Evolutionary conservation across 176 grass and related monocot genomes (phyloP).

Genomic region (Raddia guianensis): DNA sequence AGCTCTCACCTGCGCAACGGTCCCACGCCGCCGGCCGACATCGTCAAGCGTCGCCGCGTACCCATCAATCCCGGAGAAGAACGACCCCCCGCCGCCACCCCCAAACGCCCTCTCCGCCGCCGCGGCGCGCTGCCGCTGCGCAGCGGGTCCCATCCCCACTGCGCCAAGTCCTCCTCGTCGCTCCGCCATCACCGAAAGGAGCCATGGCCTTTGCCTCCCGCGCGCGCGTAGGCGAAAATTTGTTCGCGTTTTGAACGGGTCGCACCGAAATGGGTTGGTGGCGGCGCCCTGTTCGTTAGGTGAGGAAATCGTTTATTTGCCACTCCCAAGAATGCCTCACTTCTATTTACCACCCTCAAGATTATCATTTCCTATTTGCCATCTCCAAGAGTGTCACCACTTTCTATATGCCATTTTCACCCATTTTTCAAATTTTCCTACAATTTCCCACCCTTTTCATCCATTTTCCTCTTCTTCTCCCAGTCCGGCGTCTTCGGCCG

Average conservation of each 20-base stretch:
- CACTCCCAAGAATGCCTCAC: no score
- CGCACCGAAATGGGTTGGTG: slow-evolving; percentile 41
- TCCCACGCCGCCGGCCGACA: slow-evolving; percentile 18
- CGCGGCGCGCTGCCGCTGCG: slow-evolving; percentile 77
- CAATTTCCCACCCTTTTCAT: no score
- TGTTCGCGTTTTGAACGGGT: slow-evolving; percentile 33
- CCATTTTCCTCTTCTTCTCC: no score
- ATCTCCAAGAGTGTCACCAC: no score
- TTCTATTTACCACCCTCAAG: no score
- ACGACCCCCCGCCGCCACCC: slow-evolving; percentile 40
- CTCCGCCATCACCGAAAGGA: background rate
- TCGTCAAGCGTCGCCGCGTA: slow-evolving; percentile 62
- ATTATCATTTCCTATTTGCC: no score
- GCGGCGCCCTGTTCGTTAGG: slow-evolving; percentile 39
- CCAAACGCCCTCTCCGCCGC: slow-evolving; percentile 27
- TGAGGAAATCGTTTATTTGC: no score
- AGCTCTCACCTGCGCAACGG: slow-evolving; percentile 24
- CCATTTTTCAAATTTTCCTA: no score
- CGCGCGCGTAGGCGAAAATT: slow-evolving; percentile 35
- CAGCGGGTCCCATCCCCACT: slow-evolving; percentile 40
- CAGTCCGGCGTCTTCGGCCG: no score
- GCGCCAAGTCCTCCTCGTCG: background rate
- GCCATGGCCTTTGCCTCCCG: background rate
- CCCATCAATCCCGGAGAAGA: slow-evolving; percentile 66
- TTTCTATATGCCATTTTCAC: no score